phyloP scores from a whole-genome alignment of 2,329 filamentous ascomycete species.

The Penicillium sp. region DNA sequence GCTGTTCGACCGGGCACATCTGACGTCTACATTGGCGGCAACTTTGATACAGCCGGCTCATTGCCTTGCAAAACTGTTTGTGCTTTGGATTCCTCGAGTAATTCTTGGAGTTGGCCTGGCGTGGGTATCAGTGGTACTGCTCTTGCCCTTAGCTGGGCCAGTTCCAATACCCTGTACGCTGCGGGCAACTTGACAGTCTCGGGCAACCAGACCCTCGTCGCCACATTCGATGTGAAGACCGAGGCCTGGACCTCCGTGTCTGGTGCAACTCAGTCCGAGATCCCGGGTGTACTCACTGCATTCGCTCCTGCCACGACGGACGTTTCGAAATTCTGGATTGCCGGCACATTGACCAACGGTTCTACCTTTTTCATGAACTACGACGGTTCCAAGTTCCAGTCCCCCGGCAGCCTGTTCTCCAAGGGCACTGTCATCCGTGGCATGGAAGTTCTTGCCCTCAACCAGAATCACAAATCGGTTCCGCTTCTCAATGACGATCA shows the following conservation, averaged over 20 bases:
- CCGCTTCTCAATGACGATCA: constrained; percentile 66
- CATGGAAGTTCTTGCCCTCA: constrained; percentile 77
- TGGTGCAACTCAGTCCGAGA: constrained; percentile 50
- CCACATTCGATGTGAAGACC: constrained; percentile 68
- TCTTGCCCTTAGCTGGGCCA: constrained; percentile 73
- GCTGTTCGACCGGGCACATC: constrained; percentile 67
- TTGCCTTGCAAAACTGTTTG: constrained; percentile 82
- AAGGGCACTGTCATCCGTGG: constrained; percentile 69
- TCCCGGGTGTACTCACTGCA: constrained; percentile 79
- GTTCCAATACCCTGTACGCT: constrained; percentile 68
- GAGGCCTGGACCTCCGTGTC: constrained; percentile 64
- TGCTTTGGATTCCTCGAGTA: constrained; percentile 67
- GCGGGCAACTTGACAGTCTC: constrained; percentile 74
- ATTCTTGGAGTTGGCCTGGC: constrained; percentile 80
- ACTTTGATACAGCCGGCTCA: constrained; percentile 78
- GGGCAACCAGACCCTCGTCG: constrained; percentile 66
- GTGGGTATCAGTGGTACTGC: constrained; percentile 70
- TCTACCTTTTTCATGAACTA: constrained; percentile 80
- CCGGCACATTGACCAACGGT: constrained; percentile 68
- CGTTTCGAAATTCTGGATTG: constrained; percentile 75
- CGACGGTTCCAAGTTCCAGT: constrained; percentile 69
- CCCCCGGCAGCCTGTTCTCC: constrained; percentile 64
- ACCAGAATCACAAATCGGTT: constrained; percentile 64
- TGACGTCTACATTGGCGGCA: constrained; percentile 83
- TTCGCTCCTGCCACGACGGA: constrained; percentile 73